Evolutionary conservation across 1,284 basidiomycete species (phyloP), one percentile per base, ranked within the genome.

Genomic region (Malassezia caprae): DNA sequence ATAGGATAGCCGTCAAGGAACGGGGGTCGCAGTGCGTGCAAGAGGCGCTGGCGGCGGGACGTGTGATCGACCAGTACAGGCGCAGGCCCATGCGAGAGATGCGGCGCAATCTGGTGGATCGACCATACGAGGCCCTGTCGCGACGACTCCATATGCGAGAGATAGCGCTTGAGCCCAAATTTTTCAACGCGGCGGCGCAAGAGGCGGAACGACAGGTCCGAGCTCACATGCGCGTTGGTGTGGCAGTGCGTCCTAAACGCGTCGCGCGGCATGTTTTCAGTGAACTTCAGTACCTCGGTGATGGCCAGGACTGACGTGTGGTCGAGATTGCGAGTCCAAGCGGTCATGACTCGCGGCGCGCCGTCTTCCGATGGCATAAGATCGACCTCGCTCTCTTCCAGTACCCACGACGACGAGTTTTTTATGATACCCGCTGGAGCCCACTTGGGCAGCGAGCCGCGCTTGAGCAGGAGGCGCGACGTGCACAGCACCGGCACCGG

Each of bases 401-500:
- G 60, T n/a, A 74, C 72, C 64, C 65, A 74, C 47, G 69, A 68
- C 51, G 72, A 67, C 13, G 69, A 58, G 35, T 69, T 71, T 58
- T 67, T 65, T 34, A 87, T 78, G 67, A 86, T 86, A 40, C 87
- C 86, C 67, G 82, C 80, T 2, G 86, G 87, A 15, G 86, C 87
- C 91, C 91, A 96, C 69, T 84, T 82, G 3, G 91, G 91, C 50
- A 94, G 78, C 12, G 87, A 82, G 8, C 90, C 90, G 35, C 84
- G 82, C 78, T 96, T 96, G 66, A 94, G 81, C 65, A 96, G 88
- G 60, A 96, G 83, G 23, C 91, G 83, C 1, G 86, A 87, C 0
- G 90, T 96, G 52, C 84, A 76, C n/a, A 96, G 81, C 11, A 85
- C 82, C 24, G 88, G 87, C 0, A 74, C 75, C 1, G 79, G 76